Evolutionary conservation across 176 grass and related monocot species (phyloP), one percentile per base, ranked within the genome.

Genomic region (Carex myosuroides): DNA sequence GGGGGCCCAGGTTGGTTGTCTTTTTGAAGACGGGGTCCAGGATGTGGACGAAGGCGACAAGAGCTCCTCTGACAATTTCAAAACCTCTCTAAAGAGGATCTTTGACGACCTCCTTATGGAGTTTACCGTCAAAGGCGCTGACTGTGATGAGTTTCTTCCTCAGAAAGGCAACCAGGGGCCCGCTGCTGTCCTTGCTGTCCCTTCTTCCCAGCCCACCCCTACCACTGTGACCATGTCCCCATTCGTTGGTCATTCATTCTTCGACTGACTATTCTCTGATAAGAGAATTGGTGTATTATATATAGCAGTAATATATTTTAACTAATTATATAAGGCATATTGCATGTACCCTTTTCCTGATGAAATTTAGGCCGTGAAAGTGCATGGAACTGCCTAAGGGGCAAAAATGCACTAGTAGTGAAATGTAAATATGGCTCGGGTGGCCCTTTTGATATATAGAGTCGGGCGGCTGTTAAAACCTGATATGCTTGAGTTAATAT

Each of bases 1-100:
- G 3, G 94, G 94, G 48, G 91, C 86, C 64, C 94, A 92, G 74
- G 94, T 97, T 81, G 94, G 94, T 48, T 91, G 89, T 89, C 83
- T 93, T 17, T 80, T 70, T 21, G 85, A 87, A 62, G 73, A 86
- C 7, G 89, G 89, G 22, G 88, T 91, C 59, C 87, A 96, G 48
- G 89, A 97, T 60, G 94, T 93, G 17, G 80, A 90, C 3, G 92
- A 97, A 67, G 94, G 92, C 8, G 90, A 90, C 74, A 92, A 88
- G 69, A 90, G 88, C 72, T 94, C 84, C 83, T 92, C 92, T 1
- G 7, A n/a, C 52, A 60, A 56, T 14, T 97, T 94, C 87, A 92
- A 88, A 87, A 24, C 0, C 13, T 79, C 82, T 3, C 81, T 97
- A 22, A 87, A 90, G 80, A 86, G 17, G n/a, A 18, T 86, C 13